Evolutionary conservation across 202 grass and related monocot genomes (phyloP), one percentile per base, ranked within the genome.

Genomic region (Sporobolus alterniflorus): DNA sequence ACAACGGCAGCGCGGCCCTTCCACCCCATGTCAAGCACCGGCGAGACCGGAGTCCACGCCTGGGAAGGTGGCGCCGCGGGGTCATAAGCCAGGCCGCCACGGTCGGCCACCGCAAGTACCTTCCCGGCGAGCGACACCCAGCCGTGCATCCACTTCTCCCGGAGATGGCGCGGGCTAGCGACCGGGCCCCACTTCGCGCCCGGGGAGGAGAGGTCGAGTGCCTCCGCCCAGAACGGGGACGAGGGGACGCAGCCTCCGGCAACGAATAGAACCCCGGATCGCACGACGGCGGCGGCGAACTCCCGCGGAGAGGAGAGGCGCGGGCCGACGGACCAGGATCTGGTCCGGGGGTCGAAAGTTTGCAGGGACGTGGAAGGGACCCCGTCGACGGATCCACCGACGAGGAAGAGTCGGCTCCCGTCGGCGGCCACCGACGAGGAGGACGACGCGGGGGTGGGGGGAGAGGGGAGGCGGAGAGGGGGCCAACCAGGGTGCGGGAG

Each of bases 121-220:
- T 86, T 85, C 59, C 90, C 84, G 10, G 69, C 74, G 6, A 98
- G 90, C 47, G 90, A 86, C 9, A 84, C 92, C 81, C 90, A 93
- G 5, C 96, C 96, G 74, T 95, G 96, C 92, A 98, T 98, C 96
- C 96, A 98, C 65, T 98, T 98, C 84, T 91, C 87, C n/a, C 92
- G 75, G 70, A 98, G 46, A 32, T 76, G 75, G 13, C 44, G 47
- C 9, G 96, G 96, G 69, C 96, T 95, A 54, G 86, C 84, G 48
- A 95, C 66, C 5, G 50, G 18, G 12, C 64, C 12, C 96, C 96
- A 98, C 52, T 76, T 83, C 31, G 89, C 66, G n/a, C 21, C 6
- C 10, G 36, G 22, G 29, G 78, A 26, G 17, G 85, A 84, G 18
- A 92, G 96, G 26, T 92, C 84, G 6, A 98, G 80, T 3, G 65